Base-by-base conservation (phyloP, 208 protist species). In the Phytomonas sp. region DNA sequence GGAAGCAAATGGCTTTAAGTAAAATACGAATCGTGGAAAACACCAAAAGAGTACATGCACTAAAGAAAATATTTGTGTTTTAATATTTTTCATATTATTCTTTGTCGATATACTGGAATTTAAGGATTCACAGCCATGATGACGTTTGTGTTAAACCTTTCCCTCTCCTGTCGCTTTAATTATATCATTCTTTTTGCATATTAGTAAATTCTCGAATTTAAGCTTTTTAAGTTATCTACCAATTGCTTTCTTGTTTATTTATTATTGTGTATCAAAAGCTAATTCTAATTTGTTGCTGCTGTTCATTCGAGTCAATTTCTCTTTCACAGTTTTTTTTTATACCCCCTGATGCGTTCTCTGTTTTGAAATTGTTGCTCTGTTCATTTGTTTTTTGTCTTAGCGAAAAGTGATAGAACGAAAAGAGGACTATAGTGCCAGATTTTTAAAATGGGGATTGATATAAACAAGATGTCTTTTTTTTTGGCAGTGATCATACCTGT, bases 341-440 rank as follows among this genome's bases (percentile, higher is more conserved):
- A 56, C 46, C 46, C 46, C 26, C 23, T 11, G 46, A 26, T 56
- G 20, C 23, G 46, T 26, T 26, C 20, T 56, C 46, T 56, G 6
- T 56, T 56, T 56, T 26, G 46, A 7, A 56, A 51, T 23, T 51
- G 40, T 70, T 79, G 75, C 61, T 68, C 40, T 73, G 59, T 67
- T 66, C 40, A 0, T 73, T 59, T 37, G 20, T 72, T 31, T 62
- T 4, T 46, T 31, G 26, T 66, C 26, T 0, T 60, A 28, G 17
- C 34, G 46, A 26, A 56, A 56, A 26, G 23, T 56, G 23, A 26
- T 56, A 56, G 46, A 26, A 26, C 1, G 4, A 26, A 5, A 56
- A 23, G 46, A 7, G 20, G 46, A 56, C 11, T 56, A 56, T 56
- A 56, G 20, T 56, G 46, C 6, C 46, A 7, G 6, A 34, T 26